Evolutionary conservation across 129 eudicot genomes (phyloP), one percentile per base, ranked within the genome.

Genomic region (Kitagawia praeruptora): DNA sequence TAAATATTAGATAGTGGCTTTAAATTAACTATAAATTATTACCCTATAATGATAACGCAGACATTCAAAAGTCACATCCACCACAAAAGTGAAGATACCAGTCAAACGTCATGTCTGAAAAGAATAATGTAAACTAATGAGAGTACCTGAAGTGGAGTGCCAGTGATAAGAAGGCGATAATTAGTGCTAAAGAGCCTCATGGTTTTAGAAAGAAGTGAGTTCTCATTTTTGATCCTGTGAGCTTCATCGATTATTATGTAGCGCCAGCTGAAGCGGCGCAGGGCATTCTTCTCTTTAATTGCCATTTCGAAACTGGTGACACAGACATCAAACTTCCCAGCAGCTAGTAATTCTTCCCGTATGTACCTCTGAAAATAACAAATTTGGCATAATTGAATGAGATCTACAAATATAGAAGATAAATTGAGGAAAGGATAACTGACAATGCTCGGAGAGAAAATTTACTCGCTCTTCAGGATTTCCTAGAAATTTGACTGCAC

Each of bases 291-390:
- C 77, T 96, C 99, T 83, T 96, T 96, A 64, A 96, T 96, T 3
- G 97, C 99, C 99, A 96, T 96, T 79, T 96, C 99, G 81, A 96
- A 96, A 80, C 99, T 96, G 48, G 99, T 96, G 76, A 96, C 99
- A 85, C 99, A 96, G 11, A 96, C 99, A 86, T 96, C 99, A 86
- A 96, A 96, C 83, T 92, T 92, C 51, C 99, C 99, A 79, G 98
- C 97, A 75, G 89, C 99, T 80, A 96, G 93, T 48, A 96, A 83
- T 53, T 92, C 93, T 79, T 96, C 99, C 1, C 99, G 97, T 49
- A 92, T 90, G 78, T 92, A 87, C 79, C 77, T 90, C 99, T 96
- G 92, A 76, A 85, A 31, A 75, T 31, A 49, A 81, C 42, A 38
- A 12, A 42, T 48, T 77, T 70, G 6, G 31, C 6, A 47, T 51